Evolutionary conservation across 768 basidiomycete genomes (phyloP).

Genomic region (Neoboletus subvelutipes): DNA sequence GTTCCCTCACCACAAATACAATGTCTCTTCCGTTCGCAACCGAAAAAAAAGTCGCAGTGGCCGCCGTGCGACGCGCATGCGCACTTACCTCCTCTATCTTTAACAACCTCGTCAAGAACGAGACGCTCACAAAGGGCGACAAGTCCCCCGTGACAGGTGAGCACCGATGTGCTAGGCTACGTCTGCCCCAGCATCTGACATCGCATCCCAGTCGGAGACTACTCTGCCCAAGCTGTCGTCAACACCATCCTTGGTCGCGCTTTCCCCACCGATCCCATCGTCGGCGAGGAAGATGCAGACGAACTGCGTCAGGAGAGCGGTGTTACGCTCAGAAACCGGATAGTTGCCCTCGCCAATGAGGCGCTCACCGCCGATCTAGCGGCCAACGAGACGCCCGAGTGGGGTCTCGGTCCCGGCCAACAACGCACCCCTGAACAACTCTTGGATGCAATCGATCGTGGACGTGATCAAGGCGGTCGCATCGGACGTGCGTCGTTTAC

Average conservation of each 20-base stretch:
- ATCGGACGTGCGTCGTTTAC: slow-evolving; percentile 58
- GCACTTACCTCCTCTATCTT: slow-evolving; percentile 83
- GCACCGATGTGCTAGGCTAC: slow-evolving; percentile 8
- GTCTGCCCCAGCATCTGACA: background rate
- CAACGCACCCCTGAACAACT: slow-evolving; percentile 55
- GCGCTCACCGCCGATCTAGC: slow-evolving; percentile 56
- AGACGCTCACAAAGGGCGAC: slow-evolving; percentile 87
- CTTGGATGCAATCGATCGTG: slow-evolving; percentile 86
- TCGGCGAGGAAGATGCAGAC: slow-evolving; percentile 92
- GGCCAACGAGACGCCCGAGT: slow-evolving; percentile 56
- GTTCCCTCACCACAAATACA: slow-evolving; percentile 10
- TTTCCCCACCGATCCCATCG: slow-evolving; percentile 85
- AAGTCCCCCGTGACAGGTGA: slow-evolving; percentile 88
- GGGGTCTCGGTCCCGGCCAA: slow-evolving; percentile 70
- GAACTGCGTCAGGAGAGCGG: slow-evolving; percentile 60
- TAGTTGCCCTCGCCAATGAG: slow-evolving; percentile 82
- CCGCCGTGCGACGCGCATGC: slow-evolving; percentile 87
- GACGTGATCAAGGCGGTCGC: slow-evolving; percentile 68
- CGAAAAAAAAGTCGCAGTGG: slow-evolving; percentile 81
- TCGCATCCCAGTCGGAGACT: slow-evolving; percentile 74
- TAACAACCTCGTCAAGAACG: slow-evolving; percentile 77
- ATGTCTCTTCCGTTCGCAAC: slow-evolving; percentile 57
- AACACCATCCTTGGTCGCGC: slow-evolving; percentile 71
- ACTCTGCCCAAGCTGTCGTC: slow-evolving; percentile 90
- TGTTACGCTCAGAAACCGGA: slow-evolving; percentile 53